Base-by-base conservation (phyloP, 1,139 yeast genomes). In the Sugiyamaella novakii region DNA sequence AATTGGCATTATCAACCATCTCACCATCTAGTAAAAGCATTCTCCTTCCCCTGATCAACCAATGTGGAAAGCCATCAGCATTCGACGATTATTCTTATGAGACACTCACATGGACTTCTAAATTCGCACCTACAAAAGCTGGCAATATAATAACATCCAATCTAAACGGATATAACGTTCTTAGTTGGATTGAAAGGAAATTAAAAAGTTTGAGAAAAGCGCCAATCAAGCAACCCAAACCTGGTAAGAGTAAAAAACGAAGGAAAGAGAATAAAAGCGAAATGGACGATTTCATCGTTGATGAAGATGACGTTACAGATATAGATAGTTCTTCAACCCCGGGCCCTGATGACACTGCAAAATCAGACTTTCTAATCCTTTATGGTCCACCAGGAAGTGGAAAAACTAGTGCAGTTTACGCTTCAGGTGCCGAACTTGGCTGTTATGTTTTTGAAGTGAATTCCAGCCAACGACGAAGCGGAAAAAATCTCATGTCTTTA, bases 401-500 rank as follows among this genome's bases (percentile, higher is more conserved):
- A 1, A 92, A 92, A 64, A 84, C 95, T 0, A 76, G 89, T 0
- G 69, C 91, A 0, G 75, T 92, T 0, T 80, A 86, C 56, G 80
- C 95, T 0, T 78, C 85, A 2, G 80, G 86, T 62, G 71, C 77
- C 6, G 82, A 82, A 49, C 60, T 84, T 5, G 72, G 74, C 19
- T 92, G 94, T 0, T 86, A 83, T 58, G 86, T 91, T 1, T 84
- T 87, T 63, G 98, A 92, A 63, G 75, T 91, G 33, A 88, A 87
- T 63, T 73, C 92, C 0, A 80, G 91, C 10, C 83, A 80, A 58
- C 73, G 80, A 34, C 73, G 98, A 58, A 80, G 92, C 0, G 78
- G 85, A 38, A 84, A 81, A 59, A 92, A 87, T 54, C 77, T 91
- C 17, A 70, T 75, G 51, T 77, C 81, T 22, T 77, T 77, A 30